Base-by-base conservation (phyloP, 2,329 filamentous ascomycete species). In the Plenodomus lindquistii region DNA sequence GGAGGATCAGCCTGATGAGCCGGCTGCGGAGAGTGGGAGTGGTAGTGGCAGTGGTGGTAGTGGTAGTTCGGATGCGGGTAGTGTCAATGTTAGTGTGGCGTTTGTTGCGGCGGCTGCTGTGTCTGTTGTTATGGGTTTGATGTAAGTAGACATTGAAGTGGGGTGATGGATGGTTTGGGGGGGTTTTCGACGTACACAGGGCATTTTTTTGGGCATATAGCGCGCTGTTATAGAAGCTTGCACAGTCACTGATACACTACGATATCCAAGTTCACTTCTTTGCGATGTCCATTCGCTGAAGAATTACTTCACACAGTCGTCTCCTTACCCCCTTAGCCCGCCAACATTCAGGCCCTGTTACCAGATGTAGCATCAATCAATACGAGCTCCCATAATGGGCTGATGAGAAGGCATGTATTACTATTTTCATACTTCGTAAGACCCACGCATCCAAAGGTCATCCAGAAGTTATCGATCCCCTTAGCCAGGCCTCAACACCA, bases 401-500 rank as follows among this genome's bases (percentile, higher is more conserved):
- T n/a, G n/a, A n/a, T n/a, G n/a, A n/a, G n/a, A n/a, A n/a, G n/a
- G n/a, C n/a, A n/a, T n/a, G n/a, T n/a, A n/a, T n/a, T n/a, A n/a
- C n/a, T n/a, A n/a, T n/a, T n/a, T n/a, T n/a, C n/a, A n/a, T n/a
- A n/a, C n/a, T n/a, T n/a, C n/a, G n/a, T n/a, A n/a, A n/a, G 22
- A 6, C 22, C 10, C 22, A 24, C 5, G 22, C 10, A 24, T 24
- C 22, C 22, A 24, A 24, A 6, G 22, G 5, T 10, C 10, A 5
- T 10, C 22, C 22, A n/a, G n/a, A n/a, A n/a, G 6, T 24, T 24
- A 5, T 6, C 5, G 15, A 31, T 4, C 27, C 27, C 27, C 21
- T 52, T 54, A 69, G 46, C 52, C 55, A 27, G 70, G 69, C 53
- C 69, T 69, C 54, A 75, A 89, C 37, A 97, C 86, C 8, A 85